Evolutionary conservation across 176 grass and related monocot species (phyloP).

Genomic region (Musa acuminata): DNA sequence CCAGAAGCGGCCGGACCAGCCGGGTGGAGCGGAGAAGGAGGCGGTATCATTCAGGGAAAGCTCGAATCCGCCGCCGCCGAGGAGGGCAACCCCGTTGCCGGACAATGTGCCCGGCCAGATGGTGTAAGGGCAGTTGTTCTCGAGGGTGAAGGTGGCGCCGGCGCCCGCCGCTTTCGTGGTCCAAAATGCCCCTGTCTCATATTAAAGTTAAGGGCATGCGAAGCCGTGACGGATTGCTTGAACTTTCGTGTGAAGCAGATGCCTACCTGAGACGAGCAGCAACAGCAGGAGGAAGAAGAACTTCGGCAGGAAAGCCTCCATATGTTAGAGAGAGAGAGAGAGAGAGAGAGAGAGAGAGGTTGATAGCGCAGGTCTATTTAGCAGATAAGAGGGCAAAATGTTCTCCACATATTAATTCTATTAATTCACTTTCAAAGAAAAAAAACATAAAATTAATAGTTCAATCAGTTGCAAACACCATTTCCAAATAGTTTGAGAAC

Average conservation of each 20-base stretch:
- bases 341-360: neutral
- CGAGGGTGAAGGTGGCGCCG: conserved; percentile 2
- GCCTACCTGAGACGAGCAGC: neutral
- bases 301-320: neutral
- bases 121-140: conserved; percentile 4
- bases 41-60: neutral
- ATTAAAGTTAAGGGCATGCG: neutral
- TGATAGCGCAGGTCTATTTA: neutral
- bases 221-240: no score
- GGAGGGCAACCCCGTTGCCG: conserved; percentile 2
- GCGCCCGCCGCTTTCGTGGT: neutral
- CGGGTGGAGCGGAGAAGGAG: neutral
- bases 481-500: no score
- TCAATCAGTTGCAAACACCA: no score
- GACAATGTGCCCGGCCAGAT: conserved; percentile 13
- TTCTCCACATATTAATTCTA: no score
- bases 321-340: neutral
- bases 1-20: conserved; percentile 16
- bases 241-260: neutral
- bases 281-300: neutral
- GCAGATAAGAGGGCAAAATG: no score
- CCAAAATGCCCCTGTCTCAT: neutral
- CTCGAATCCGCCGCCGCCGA: conserved; percentile 6
- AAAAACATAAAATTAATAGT: no score
- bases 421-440: no score